phyloP scores from a whole-genome alignment of 164 flowering plant species.

The Taxillus chinensis region DNA sequence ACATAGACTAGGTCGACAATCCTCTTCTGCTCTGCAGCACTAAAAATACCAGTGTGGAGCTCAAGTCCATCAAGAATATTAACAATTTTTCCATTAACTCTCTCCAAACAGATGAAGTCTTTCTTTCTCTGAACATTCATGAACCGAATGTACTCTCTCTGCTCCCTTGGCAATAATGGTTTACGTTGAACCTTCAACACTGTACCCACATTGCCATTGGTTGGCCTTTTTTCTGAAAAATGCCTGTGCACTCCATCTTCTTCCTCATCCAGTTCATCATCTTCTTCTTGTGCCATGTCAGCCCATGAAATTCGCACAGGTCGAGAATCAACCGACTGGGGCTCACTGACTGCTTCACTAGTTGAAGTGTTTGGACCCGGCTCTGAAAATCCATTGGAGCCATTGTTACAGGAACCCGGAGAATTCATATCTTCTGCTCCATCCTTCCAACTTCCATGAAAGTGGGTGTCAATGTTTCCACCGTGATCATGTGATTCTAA shows the following conservation, averaged over 20 bases:
- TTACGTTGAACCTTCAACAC: conserved; percentile 20
- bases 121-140: conserved; percentile 59
- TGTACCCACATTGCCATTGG: conserved; percentile 11
- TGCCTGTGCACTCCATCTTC: conserved; percentile 6
- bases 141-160: conserved; percentile 63
- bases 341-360: conserved; percentile 8
- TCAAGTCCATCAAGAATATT: conserved; percentile 84
- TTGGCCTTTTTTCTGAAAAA: conserved; percentile 7
- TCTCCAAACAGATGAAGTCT: conserved; percentile 69
- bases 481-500: conserved; percentile 9
- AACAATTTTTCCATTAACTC: conserved; percentile 49
- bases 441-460: conserved; percentile 27
- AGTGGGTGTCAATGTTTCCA: conserved; percentile 24
- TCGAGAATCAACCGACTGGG: conserved; percentile 13
- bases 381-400: conserved; percentile 23
- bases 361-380: conserved; percentile 10
- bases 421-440: conserved; percentile 26
- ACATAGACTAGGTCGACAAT: conserved; percentile 55
- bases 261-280: conserved; percentile 33
- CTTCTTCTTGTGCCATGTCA: conserved; percentile 90
- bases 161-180: conserved; percentile 52
- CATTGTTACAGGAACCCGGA: conserved; percentile 50
- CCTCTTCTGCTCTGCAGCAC: conserved; percentile 82
- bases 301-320: conserved; percentile 74
- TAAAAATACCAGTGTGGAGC: conserved; percentile 71